phyloP scores from a whole-genome alignment of 306 rosid species.

The Comarum palustre region DNA sequence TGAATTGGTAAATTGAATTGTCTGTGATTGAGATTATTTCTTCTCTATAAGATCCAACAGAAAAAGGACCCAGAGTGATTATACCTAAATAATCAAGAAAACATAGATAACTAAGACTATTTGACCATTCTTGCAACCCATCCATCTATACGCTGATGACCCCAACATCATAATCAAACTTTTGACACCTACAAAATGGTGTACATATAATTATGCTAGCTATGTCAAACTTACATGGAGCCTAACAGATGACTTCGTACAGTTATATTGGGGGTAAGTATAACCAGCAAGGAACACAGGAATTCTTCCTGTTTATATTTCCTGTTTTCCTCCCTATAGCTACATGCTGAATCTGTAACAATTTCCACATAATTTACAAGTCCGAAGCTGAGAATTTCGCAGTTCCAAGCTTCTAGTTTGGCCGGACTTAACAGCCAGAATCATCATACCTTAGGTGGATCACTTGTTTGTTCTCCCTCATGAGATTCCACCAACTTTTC shows the following conservation, averaged over 20 bases:
- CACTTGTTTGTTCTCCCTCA: constrained; percentile 21
- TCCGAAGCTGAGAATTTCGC: constrained; percentile 23
- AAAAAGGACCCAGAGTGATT: not conserved
- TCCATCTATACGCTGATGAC: not conserved
- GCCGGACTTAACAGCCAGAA: not conserved
- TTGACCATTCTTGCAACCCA: not conserved
- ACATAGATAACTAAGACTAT: not conserved
- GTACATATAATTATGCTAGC: not conserved
- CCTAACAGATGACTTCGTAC: constrained; percentile 1
- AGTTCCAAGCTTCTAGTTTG: constrained; percentile 19
- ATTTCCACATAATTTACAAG: constrained; percentile 35
- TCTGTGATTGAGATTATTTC: not conserved
- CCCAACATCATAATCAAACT: not conserved
- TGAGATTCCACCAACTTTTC: constrained; percentile 32
- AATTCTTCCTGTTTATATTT: constrained; percentile 19
- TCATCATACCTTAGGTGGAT: constrained; percentile 28
- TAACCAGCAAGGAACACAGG: constrained; percentile 13
- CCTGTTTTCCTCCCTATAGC: constrained; percentile 35
- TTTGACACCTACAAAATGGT: not conserved
- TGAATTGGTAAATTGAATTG: too few species aligned
- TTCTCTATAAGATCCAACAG: not conserved
- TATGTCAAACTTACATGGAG: constrained; percentile 13
- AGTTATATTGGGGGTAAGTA: not conserved
- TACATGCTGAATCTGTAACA: constrained; percentile 32
- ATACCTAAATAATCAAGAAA: not conserved